Evolutionary conservation across 805 yeast genomes (phyloP), one percentile per base, ranked within the genome.

Genomic region (Nakazawaea anatomiae): DNA sequence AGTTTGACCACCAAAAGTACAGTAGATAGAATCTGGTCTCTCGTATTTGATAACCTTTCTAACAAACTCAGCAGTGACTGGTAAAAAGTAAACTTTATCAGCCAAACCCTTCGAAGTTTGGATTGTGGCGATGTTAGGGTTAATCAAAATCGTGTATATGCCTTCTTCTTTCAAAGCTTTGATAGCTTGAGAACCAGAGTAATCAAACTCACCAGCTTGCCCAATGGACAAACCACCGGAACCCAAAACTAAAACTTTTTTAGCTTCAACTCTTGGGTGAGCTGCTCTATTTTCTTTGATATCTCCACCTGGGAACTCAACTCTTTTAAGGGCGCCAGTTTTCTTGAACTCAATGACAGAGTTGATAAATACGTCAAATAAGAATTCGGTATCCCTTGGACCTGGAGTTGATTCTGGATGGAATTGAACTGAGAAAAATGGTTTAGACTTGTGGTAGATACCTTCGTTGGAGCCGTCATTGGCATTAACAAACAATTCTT

Each of bases 361-460:
- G 58, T 88, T 71, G 64, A 94, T 86, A 72, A 94, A 94, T 34
- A 88, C 90, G 64, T 94, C 99, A 62, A 94, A 94, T 68, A 94
- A 76, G 71, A 91, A 94, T 73, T 94, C 99, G 48, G 99, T 94
- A 69, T 94, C 99, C 68, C 96, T 83, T 68, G 99, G 99, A 68
- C 99, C 99, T 45, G 99, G 98, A 46, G 96, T 89, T 28, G 97
- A 89, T 76, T 94, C 99, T 29, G 99, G 99, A 69, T 94, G 99
- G 79, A 94, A 92, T 76, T 94, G 99, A 46, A 94, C 98, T 12
- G 99, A 94, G 78, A 94, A 94, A 67, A 77, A 86, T 39, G 99
- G 99, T 69, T 86, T 77, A 57, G 82, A 76, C 42, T 85, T 79
- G 72, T 92, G 89, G 75, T 89, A 92, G 56, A 94, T 89, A 83